phyloP scores from a whole-genome alignment of 108 stramenopile species.

The Pseudonitzschia pungens region DNA sequence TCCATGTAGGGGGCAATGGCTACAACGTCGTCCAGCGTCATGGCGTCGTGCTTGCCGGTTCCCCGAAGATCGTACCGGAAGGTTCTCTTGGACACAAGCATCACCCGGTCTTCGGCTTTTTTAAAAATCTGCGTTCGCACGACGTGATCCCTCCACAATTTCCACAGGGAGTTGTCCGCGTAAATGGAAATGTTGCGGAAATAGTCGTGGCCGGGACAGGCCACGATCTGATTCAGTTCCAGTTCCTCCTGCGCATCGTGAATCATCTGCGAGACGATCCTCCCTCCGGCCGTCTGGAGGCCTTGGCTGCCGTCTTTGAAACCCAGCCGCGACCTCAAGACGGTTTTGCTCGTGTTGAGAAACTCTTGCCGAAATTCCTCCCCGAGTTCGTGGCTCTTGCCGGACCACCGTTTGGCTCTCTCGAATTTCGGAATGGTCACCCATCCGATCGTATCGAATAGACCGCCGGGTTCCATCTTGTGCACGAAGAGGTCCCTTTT shows the following conservation, averaged over 20 bases:
- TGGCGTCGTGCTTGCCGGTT: slow-evolving; percentile 15
- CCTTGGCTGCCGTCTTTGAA: slow-evolving; percentile 21
- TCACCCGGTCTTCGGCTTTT: slow-evolving; percentile 22
- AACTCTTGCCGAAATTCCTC: slow-evolving; percentile 46
- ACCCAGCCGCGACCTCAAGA: slow-evolving; percentile 24
- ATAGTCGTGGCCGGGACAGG: slow-evolving; percentile 53
- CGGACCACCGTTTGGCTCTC: neutral
- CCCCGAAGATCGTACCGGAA: slow-evolving; percentile 54
- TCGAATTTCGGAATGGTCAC: slow-evolving; percentile 20
- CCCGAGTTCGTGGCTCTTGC: slow-evolving; percentile 6
- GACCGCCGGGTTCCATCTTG: slow-evolving; percentile 14
- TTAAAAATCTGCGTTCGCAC: slow-evolving; percentile 32
- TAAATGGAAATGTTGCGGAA: slow-evolving; percentile 23
- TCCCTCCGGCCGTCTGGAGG: slow-evolving; percentile 46
- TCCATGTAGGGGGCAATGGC: slow-evolving; percentile 60
- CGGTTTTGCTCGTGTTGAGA: slow-evolving; percentile 34
- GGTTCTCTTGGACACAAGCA: slow-evolving; percentile 28
- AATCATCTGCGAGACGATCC: slow-evolving; percentile 46
- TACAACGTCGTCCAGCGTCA: slow-evolving; percentile 63
- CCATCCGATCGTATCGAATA: slow-evolving; percentile 11
- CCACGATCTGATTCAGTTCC: slow-evolving; percentile 52
- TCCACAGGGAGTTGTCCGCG: slow-evolving; percentile 38
- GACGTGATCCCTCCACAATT: slow-evolving; percentile 45
- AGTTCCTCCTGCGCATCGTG: slow-evolving; percentile 42
- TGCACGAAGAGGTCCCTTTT: slow-evolving; percentile 17